Evolutionary conservation across 768 basidiomycete species (phyloP).

Genomic region (Gloeostereum incarnatum): DNA sequence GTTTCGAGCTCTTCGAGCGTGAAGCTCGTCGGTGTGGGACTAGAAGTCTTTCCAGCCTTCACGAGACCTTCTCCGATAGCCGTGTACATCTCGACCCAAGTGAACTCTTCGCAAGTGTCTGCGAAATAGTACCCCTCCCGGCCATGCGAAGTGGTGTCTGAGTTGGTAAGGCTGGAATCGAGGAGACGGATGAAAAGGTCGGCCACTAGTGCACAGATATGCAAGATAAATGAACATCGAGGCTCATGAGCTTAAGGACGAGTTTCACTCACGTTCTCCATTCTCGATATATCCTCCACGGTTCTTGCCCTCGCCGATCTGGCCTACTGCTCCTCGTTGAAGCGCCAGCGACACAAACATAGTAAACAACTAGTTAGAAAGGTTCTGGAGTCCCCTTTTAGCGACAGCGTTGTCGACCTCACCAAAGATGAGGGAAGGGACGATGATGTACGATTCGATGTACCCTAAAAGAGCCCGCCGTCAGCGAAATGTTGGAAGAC

Average conservation of each 20-base stretch:
- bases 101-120: neutral
- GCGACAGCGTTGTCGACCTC: neutral
- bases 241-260: too few relatives aligned
- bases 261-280: neutral
- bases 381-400: neutral
- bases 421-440: neutral
- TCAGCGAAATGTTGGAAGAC: neutral
- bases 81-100: neutral
- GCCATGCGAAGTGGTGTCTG: neutral
- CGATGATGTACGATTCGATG: slow-evolving; percentile 5
- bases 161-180: too few relatives aligned
- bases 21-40: neutral
- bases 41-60: neutral
- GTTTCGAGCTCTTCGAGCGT: neutral
- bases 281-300: neutral
- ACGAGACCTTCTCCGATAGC: neutral
- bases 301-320: neutral
- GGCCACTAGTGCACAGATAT: neutral
- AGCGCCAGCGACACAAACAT: neutral
- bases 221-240: neutral
- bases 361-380: neutral
- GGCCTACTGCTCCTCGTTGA: neutral
- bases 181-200: neutral
- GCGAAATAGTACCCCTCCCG: neutral
- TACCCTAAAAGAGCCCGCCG: slow-evolving; percentile 1